Evolutionary conservation across 257 asterid genomes (phyloP).

Genomic region (Cinchona pubescens): DNA sequence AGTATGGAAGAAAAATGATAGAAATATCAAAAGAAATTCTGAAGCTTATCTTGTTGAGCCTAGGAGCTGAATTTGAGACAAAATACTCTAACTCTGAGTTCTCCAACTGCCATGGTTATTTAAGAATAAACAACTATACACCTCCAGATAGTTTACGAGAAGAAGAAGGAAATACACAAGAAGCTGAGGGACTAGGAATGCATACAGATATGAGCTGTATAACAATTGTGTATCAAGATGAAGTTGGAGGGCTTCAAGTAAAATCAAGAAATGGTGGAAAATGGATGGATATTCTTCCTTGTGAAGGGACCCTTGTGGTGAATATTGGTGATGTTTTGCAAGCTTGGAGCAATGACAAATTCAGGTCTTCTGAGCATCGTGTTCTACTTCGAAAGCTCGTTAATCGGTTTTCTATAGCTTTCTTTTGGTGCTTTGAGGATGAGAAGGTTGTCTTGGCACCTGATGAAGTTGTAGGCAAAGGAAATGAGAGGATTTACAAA

Average conservation of each 20-base stretch:
- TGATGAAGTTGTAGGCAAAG: conserved; percentile 49
- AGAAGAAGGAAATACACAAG: conserved; percentile 30
- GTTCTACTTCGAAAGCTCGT: conserved; percentile 43
- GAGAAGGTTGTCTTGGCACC: conserved; percentile 58
- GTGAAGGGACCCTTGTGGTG: conserved; percentile 61
- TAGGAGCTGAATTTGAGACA: conserved; percentile 38
- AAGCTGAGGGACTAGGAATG: conserved; percentile 67
- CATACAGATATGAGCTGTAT: conserved; percentile 81
- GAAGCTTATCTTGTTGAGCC: conserved; percentile 35
- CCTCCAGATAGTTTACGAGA: conserved; percentile 34
- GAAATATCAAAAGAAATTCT: conserved; percentile 42
- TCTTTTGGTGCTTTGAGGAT: conserved; percentile 79
- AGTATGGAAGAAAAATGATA: conserved; percentile 55
- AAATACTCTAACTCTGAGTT: conserved; percentile 47
- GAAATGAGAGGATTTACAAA: conserved; percentile 34
- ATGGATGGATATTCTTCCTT: conserved; percentile 58
- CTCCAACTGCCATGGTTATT: conserved; percentile 57
- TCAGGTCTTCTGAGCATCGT: conserved; percentile 68
- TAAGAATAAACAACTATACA: conserved; percentile 64
- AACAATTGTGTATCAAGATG: conserved; percentile 62
- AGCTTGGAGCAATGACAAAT: conserved; percentile 70
- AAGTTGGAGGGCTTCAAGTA: conserved; percentile 69
- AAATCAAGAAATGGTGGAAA: conserved; percentile 59
- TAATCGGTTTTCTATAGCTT: conserved; percentile 58
- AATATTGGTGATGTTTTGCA: conserved; percentile 71